A percentile compares a stretch with the other conserved stretches of the same genome.
phyloP scores from a whole-genome alignment of 2,329 filamentous ascomycete genomes.

The Elsinoe arachidis region DNA sequence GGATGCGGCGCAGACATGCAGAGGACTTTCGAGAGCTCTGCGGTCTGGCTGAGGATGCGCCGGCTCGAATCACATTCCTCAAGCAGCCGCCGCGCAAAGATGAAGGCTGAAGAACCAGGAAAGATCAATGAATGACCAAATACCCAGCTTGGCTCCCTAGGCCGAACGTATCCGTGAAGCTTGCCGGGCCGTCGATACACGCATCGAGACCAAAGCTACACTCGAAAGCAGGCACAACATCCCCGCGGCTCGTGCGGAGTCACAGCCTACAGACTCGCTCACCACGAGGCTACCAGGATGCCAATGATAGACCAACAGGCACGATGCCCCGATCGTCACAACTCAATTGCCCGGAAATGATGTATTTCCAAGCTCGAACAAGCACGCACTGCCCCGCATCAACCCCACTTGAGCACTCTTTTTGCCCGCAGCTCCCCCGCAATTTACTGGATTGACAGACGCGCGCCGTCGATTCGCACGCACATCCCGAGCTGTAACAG shows the following conservation, averaged over 20 bases:
- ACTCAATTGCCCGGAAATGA: background rate
- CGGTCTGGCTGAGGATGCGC: conserved; percentile 34
- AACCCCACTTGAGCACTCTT: background rate
- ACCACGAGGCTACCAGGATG: background rate
- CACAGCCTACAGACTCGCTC: background rate
- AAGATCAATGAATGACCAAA: background rate
- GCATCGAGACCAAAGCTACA: background rate
- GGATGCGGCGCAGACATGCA: conserved; percentile 32
- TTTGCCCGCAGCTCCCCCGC: background rate
- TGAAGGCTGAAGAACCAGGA: background rate
- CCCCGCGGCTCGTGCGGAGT: background rate
- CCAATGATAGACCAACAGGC: background rate
- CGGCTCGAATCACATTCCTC: conserved; percentile 41
- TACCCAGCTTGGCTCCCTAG: background rate
- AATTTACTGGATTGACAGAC: background rate
- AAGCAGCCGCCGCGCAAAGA: conserved; percentile 29
- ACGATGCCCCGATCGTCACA: background rate
- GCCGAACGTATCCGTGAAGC: background rate
- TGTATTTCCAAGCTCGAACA: conserved; percentile 3
- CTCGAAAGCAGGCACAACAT: background rate
- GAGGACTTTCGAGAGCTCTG: conserved; percentile 43
- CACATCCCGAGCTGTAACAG: background rate
- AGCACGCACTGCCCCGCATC: background rate
- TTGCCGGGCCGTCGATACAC: background rate
- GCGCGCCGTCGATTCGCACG: background rate